phyloP scores from a whole-genome alignment of 2,329 filamentous ascomycete genomes.

The Neophaeococcomyces mojaviensis region DNA sequence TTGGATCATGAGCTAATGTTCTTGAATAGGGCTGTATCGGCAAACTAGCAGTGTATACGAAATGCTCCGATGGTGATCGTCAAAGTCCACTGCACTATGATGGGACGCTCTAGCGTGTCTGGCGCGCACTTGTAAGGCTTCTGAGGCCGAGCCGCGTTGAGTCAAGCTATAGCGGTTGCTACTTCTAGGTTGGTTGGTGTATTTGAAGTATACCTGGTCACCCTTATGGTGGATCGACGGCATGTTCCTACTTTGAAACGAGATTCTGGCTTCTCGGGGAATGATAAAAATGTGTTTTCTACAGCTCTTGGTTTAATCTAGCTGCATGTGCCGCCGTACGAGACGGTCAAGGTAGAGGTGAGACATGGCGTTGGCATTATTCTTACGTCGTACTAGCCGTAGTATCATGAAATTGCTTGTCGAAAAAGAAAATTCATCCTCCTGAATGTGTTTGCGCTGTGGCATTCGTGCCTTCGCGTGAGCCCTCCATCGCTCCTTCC shows the following conservation, averaged over 20 bases:
- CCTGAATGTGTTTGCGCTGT: not conserved
- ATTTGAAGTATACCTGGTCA: too few species aligned
- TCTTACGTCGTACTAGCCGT: slow-evolving; percentile 8
- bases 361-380: slow-evolving; percentile 7
- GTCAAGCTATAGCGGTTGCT: too few species aligned
- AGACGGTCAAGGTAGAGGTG: not conserved
- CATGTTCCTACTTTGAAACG: not conserved
- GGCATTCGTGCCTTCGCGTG: not conserved
- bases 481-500: not conserved
- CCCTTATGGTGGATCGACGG: not conserved
- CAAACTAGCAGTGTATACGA: too few species aligned
- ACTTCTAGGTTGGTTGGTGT: too few species aligned
- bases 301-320: not conserved
- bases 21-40: too few species aligned
- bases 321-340: not conserved
- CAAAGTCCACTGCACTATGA: too few species aligned
- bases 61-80: too few species aligned
- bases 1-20: too few species aligned
- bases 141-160: too few species aligned
- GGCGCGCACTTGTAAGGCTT: too few species aligned
- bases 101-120: too few species aligned
- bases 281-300: not conserved
- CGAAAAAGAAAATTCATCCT: slow-evolving; percentile 4
- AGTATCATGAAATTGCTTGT: slow-evolving; percentile 7
- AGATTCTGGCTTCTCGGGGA: not conserved